A percentile compares a stretch with the other conserved stretches of the same genome.
These are phyloP conservation scores for Claviceps capensis DNA, from an alignment of 2,329 filamentous ascomycete species.

Conservation along the genomic window DNA sequence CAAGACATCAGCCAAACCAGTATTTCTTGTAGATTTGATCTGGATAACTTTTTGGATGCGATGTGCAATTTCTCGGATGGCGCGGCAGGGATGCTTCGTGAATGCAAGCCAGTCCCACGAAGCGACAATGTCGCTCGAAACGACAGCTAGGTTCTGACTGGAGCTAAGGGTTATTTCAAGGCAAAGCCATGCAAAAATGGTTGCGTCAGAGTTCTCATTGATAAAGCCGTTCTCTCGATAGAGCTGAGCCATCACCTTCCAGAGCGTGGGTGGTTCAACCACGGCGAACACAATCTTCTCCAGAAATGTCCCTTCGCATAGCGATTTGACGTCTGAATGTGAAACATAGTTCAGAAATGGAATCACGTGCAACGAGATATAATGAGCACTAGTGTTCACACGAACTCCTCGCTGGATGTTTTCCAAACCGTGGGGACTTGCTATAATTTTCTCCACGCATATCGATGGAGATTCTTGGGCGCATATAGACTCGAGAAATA, in stretches of 20 bases:
- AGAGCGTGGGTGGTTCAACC: not conserved
- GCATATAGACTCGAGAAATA: not conserved
- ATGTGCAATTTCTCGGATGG: slow-evolving; percentile 17
- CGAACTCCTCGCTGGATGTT: not conserved
- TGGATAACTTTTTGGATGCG: slow-evolving; percentile 25
- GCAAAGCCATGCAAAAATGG: slow-evolving; percentile 9
- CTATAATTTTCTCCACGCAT: not conserved
- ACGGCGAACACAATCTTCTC: not conserved
- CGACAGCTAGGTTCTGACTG: not conserved
- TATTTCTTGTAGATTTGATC: slow-evolving; percentile 12
- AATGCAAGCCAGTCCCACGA: slow-evolving; percentile 14
- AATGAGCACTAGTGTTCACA: not conserved
- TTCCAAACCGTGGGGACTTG: not conserved
- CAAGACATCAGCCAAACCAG: not conserved
- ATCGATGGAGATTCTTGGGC: not conserved
- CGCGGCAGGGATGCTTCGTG: slow-evolving; percentile 12
- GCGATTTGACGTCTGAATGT: not conserved
- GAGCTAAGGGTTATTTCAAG: slow-evolving; percentile 6
- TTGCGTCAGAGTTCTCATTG: not conserved
- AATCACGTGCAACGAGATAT: not conserved
- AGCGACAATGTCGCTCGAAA: not conserved
- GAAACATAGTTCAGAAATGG: not conserved
- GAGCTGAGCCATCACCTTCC: not conserved
- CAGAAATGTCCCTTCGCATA: not conserved
- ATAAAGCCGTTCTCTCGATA: not conserved